phyloP scores from a whole-genome alignment of 768 basidiomycete genomes.

The Neoboletus magnificus region DNA sequence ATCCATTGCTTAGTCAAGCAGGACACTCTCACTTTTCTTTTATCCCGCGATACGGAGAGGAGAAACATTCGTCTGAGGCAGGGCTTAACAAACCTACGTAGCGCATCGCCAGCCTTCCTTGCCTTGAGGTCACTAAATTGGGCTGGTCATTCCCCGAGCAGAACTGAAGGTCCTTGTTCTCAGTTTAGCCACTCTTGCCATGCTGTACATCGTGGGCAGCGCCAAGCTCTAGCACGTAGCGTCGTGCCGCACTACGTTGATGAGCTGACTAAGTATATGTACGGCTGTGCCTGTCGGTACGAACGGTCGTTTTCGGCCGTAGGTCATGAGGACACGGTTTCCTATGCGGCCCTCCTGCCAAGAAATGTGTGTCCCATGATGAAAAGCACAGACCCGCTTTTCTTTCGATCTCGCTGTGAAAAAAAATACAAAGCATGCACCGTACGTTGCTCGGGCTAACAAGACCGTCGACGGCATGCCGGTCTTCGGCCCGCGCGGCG shows the following conservation, averaged over 20 bases:
- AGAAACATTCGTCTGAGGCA: not conserved
- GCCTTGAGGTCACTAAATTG: not conserved
- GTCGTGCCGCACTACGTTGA: not conserved
- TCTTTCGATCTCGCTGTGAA: not conserved
- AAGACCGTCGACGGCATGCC: too few relatives aligned
- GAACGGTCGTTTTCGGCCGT: too few relatives aligned
- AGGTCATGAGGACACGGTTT: not conserved
- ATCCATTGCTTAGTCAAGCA: conserved; percentile 20
- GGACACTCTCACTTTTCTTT: not conserved
- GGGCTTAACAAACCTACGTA: not conserved
- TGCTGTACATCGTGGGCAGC: conserved; percentile 1
- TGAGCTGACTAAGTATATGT: not conserved
- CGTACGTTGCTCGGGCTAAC: not conserved
- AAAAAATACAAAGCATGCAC: not conserved
- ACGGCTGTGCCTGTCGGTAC: not conserved
- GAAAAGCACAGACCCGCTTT: not conserved
- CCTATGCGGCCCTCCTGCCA: not conserved
- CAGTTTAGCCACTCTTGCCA: not conserved
- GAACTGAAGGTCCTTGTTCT: not conserved
- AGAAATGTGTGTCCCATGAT: not conserved
- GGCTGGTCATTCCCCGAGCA: not conserved
- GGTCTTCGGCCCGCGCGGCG: not conserved
- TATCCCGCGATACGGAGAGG: not conserved
- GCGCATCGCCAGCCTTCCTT: not conserved
- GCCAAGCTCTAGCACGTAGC: not conserved